These are phyloP conservation scores for Mitragyna speciosa DNA, from an alignment of 257 asterid genomes.

Conservation along the genomic window DNA sequence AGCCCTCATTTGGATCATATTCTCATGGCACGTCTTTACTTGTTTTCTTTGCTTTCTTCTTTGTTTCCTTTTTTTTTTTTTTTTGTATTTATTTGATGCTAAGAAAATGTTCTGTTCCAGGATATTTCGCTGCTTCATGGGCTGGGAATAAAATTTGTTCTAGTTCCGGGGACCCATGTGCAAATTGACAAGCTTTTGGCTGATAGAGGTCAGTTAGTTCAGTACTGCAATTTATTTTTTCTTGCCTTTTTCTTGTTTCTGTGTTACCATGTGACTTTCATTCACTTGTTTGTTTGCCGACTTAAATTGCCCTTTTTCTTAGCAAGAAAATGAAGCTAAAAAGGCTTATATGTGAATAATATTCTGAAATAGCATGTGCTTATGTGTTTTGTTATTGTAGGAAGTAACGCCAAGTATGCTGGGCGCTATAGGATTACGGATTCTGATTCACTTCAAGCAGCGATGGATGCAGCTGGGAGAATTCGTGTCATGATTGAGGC, in stretches of 20 bases:
- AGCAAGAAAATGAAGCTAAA: too few relatives aligned
- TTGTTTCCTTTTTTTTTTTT: background rate
- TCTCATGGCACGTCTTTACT: slow-evolving; percentile 64
- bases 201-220: slow-evolving; percentile 53
- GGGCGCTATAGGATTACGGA: slow-evolving; percentile 97
- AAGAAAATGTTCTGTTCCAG: slow-evolving; percentile 33
- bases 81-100: background rate
- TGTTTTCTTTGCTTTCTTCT: background rate
- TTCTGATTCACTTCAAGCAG: slow-evolving; percentile 78
- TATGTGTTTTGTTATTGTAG: slow-evolving; percentile 37
- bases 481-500: slow-evolving; percentile 79
- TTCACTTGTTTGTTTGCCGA: too few relatives aligned
- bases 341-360: background rate
- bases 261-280: background rate
- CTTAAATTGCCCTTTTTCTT: too few relatives aligned
- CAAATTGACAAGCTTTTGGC: slow-evolving; percentile 78
- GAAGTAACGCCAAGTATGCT: slow-evolving; percentile 73
- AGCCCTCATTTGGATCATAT: slow-evolving; percentile 66
- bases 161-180: slow-evolving; percentile 93
- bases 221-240: background rate
- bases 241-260: background rate
- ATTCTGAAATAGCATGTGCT: background rate
- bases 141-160: slow-evolving; percentile 90
- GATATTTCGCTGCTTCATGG: slow-evolving; percentile 94
- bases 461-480: slow-evolving; percentile 87